These are phyloP conservation scores for Teratosphaeria epicoccoides DNA, from an alignment of 2,329 filamentous ascomycete species.

Conservation along the genomic window DNA sequence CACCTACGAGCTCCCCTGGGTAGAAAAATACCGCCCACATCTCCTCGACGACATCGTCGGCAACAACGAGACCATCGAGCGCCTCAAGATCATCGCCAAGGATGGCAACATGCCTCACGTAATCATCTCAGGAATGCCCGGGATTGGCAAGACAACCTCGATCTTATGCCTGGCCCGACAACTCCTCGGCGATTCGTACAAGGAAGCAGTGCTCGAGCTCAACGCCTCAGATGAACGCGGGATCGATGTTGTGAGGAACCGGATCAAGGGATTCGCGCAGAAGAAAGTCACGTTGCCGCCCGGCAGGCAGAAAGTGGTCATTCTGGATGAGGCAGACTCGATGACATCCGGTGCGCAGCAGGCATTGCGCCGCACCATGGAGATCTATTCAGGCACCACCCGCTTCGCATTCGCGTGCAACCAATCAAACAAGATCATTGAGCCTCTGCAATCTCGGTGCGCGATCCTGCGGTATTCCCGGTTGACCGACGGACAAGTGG, in stretches of 20 bases:
- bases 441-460: constrained; percentile 93
- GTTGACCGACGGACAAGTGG: constrained; percentile 83
- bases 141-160: constrained; percentile 96
- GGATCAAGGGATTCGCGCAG: constrained; percentile 97
- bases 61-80: constrained; percentile 94
- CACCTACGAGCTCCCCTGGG: constrained; percentile 76
- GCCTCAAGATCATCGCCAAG: constrained; percentile 93
- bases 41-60: constrained; percentile 95
- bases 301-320: constrained; percentile 90
- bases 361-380: constrained; percentile 90
- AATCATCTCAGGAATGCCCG: constrained; percentile 98
- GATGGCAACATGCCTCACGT: constrained; percentile 99
- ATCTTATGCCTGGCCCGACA: constrained; percentile 88
- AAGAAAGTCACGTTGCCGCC: constrained; percentile 93
- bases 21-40: constrained; percentile 93
- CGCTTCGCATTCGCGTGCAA: constrained; percentile 98
- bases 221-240: constrained; percentile 95
- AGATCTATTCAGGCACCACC: constrained; percentile 94
- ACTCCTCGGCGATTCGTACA: constrained; percentile 84
- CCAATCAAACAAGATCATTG: constrained; percentile 98
- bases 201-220: constrained; percentile 91
- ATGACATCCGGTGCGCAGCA: constrained; percentile 98
- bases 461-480: constrained; percentile 90
- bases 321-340: constrained; percentile 90
- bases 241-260: constrained; percentile 92